A percentile compares a stretch with the other conserved stretches of the same genome.
phyloP scores from a whole-genome alignment of 1,284 basidiomycete genomes.

The Apiotrichum mycotoxinovorans region DNA sequence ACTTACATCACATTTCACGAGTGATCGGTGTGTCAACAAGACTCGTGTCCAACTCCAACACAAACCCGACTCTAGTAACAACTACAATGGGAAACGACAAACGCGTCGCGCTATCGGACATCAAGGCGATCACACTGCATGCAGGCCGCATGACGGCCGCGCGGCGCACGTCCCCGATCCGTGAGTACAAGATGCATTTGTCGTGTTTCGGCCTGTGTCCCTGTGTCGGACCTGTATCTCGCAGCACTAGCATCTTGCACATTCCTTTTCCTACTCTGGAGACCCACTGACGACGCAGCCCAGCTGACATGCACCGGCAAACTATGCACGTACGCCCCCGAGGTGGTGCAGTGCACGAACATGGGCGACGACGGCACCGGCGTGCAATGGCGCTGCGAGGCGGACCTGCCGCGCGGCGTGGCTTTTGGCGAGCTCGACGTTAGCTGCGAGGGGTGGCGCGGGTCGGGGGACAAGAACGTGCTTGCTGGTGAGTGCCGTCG shows the following conservation, averaged over 20 bases:
- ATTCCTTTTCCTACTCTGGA: too few relatives aligned
- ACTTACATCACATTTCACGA: too few relatives aligned
- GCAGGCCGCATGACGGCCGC: conserved; percentile 62
- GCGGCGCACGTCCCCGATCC: conserved; percentile 64
- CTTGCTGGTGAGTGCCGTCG: conserved; percentile 63
- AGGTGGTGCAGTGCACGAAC: conserved; percentile 79
- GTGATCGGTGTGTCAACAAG: too few relatives aligned
- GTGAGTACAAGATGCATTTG: conserved; percentile 30
- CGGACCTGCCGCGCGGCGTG: conserved; percentile 75
- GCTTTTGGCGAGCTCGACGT: conserved; percentile 78
- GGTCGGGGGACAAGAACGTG: conserved; percentile 74
- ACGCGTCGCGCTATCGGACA: conserved; percentile 60
- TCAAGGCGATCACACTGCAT: conserved; percentile 77
- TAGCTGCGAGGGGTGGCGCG: conserved; percentile 81
- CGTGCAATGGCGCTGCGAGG: conserved; percentile 88
- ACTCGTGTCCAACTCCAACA: too few relatives aligned
- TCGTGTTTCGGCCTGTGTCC: neutral
- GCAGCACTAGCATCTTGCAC: too few relatives aligned
- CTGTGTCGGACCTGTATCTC: too few relatives aligned
- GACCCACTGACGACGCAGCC: conserved; percentile 24
- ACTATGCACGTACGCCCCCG: conserved; percentile 74
- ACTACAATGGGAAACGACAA: conserved; percentile 13
- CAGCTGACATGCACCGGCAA: conserved; percentile 79
- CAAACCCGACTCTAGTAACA: too few relatives aligned
- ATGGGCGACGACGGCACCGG: conserved; percentile 65